Conservation (phyloP, 2,329 filamentous ascomycete genomes). For the Colletotrichum australisinense region DNA sequence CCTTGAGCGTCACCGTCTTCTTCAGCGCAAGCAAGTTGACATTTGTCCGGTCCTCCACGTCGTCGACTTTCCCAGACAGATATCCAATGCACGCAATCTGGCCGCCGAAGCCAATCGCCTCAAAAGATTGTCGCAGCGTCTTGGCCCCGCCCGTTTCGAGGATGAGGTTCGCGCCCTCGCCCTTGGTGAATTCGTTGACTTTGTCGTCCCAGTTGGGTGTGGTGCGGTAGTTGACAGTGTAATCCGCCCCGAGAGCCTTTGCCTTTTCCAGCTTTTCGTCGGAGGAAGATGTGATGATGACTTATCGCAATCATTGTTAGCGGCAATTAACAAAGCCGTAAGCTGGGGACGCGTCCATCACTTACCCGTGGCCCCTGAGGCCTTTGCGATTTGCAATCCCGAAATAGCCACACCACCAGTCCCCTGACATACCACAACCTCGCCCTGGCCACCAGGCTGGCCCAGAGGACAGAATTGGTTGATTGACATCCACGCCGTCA, state of each 20-base stretch:
- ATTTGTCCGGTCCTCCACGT: conserved; percentile 64
- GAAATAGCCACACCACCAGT: conserved; percentile 65
- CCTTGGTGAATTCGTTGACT: conserved; percentile 57
- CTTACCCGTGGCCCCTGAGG: conserved; percentile 59
- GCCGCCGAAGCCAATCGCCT: conserved; percentile 65
- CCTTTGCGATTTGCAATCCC: conserved; percentile 65
- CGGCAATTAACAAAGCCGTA: conserved; percentile 48
- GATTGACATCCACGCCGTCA: conserved; percentile 75
- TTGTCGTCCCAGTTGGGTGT: conserved; percentile 62
- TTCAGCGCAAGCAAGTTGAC: conserved; percentile 67
- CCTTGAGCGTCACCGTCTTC: conserved; percentile 59
- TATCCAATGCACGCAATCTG: conserved; percentile 64
- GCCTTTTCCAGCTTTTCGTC: conserved; percentile 62
- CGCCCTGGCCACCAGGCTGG: conserved; percentile 56
- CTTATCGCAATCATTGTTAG: conserved; percentile 50
- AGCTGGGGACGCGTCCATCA: conserved; percentile 36
- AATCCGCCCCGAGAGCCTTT: conserved; percentile 61
- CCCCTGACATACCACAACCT: conserved; percentile 63
- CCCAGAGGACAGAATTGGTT: conserved; percentile 69
- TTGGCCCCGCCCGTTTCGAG: conserved; percentile 65
- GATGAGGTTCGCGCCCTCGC: conserved; percentile 63
- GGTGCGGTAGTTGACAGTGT: conserved; percentile 65
- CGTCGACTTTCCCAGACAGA: conserved; percentile 65
- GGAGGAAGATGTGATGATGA: conserved; percentile 66
- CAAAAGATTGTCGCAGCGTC: conserved; percentile 64